These are phyloP conservation scores for Phytomonas serpens DNA, from an alignment of 208 protist species.

Conservation along the genomic window DNA sequence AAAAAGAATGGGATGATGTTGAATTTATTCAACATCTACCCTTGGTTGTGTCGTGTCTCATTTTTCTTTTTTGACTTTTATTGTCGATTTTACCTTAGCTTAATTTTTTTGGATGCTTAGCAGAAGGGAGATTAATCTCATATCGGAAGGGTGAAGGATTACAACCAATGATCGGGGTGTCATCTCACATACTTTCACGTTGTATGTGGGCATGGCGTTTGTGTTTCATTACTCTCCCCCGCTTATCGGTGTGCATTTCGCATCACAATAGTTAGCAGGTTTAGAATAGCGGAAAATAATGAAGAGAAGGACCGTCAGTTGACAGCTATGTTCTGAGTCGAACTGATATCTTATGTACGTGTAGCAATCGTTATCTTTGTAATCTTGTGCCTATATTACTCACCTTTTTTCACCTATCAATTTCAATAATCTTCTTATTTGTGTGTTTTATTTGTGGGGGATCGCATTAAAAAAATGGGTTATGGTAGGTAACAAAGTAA, in stretches of 20 bases:
- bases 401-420: slow-evolving; percentile 13
- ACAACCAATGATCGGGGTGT: background rate
- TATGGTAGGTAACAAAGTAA: slow-evolving; percentile 10
- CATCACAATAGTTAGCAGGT: background rate
- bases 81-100: slow-evolving; percentile 6
- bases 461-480: slow-evolving; percentile 9
- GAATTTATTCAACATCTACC: background rate
- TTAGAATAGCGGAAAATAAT: background rate
- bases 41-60: background rate
- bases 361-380: background rate
- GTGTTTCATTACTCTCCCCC: background rate
- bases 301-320: background rate
- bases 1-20: background rate
- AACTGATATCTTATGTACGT: background rate
- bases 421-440: background rate
- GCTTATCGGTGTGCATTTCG: background rate
- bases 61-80: slow-evolving; percentile 7
- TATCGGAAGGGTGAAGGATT: background rate
- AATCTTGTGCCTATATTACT: background rate
- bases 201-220: background rate
- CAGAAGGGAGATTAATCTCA: background rate
- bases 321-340: background rate
- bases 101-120: background rate
- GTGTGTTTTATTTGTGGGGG: background rate
- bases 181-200: background rate